Evolutionary conservation across 495 filamentous ascomycete genomes (phyloP).

Genomic region (Penicillium coprophilum): DNA sequence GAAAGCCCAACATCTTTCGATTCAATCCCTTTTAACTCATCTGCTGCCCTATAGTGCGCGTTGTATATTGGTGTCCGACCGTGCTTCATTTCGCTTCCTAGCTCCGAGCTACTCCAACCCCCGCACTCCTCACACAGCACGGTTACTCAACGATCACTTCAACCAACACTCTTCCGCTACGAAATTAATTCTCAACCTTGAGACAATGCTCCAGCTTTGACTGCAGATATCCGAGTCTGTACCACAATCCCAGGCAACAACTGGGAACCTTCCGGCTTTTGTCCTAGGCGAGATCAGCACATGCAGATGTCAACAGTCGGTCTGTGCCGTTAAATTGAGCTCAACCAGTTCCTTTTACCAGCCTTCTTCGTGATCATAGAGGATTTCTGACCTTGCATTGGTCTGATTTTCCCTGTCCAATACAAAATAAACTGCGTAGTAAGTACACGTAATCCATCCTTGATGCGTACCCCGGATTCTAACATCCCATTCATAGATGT

Average conservation of each 20-base stretch:
- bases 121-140: constrained; percentile 9
- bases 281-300: constrained; percentile 8
- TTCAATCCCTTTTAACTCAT: background rate
- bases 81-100: background rate
- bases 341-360: constrained; percentile 8
- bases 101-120: constrained; percentile 15
- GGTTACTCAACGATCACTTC: background rate
- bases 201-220: constrained; percentile 8
- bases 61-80: background rate
- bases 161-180: background rate
- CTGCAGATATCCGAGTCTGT: constrained; percentile 11
- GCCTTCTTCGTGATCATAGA: background rate
- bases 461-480: background rate
- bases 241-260: background rate
- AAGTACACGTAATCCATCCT: background rate
- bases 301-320: constrained; percentile 12
- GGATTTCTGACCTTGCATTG: background rate
- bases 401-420: background rate
- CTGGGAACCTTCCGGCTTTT: background rate
- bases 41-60: background rate
- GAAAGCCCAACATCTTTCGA: background rate
- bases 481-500: constrained; percentile 1
- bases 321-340: constrained; percentile 12
- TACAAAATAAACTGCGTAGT: constrained; percentile 1
- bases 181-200: background rate